Percentiles rank a stretch among this genome's conserved stretches.
phyloP scores from a whole-genome alignment of 257 asterid species.

The Petrea volubilis region DNA sequence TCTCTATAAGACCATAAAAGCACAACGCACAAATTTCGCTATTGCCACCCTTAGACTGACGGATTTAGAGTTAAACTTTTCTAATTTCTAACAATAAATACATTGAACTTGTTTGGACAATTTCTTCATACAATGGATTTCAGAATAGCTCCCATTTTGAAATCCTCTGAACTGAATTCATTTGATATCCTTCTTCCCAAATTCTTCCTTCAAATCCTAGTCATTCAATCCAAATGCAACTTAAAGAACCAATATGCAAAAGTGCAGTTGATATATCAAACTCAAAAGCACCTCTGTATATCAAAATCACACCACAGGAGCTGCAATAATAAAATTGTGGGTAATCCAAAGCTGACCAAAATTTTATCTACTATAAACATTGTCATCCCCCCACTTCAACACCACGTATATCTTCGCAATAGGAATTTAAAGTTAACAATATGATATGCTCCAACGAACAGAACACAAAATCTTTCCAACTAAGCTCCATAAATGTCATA shows the following conservation, averaged over 20 bases:
- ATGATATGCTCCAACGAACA: not conserved
- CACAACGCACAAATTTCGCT: not conserved
- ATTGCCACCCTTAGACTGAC: too few relatives aligned
- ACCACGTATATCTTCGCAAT: not conserved
- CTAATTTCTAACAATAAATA: too few relatives aligned
- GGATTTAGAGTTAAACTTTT: too few relatives aligned
- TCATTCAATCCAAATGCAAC: too few relatives aligned
- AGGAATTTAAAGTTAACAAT: not conserved
- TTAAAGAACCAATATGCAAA: too few relatives aligned
- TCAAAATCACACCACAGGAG: not conserved
- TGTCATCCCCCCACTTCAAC: not conserved
- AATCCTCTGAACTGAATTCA: too few relatives aligned
- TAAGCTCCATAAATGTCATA: not conserved
- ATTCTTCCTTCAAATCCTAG: too few relatives aligned
- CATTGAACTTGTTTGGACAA: too few relatives aligned
- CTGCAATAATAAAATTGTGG: not conserved
- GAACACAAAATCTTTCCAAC: not conserved
- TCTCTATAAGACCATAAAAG: not conserved
- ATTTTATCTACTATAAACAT: not conserved
- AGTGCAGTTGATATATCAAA: too few relatives aligned
- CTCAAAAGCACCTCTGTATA: not conserved
- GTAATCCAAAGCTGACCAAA: not conserved
- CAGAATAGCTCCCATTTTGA: too few relatives aligned
- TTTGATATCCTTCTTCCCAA: too few relatives aligned
- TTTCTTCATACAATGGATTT: too few relatives aligned